Evolutionary conservation across 768 basidiomycete species (phyloP).

Genomic region (Lentinula guzmanii): DNA sequence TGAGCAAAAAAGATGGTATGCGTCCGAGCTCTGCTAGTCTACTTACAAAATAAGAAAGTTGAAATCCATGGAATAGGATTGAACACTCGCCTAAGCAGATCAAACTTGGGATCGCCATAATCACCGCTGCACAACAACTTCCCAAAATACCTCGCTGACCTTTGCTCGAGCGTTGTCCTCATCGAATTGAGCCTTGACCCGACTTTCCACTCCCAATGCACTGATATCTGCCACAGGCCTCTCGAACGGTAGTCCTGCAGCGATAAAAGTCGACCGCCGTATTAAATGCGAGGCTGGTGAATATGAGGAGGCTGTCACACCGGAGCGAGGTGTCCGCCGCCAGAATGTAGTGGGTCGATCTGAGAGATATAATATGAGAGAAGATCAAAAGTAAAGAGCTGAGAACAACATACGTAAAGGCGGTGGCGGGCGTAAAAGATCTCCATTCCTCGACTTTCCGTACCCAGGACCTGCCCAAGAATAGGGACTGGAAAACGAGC

Average conservation of each 20-base stretch:
- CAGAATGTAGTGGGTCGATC: slow-evolving; percentile 83
- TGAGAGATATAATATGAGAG: slow-evolving; percentile 17
- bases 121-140: slow-evolving; percentile 6
- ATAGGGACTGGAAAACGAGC: slow-evolving; percentile 19
- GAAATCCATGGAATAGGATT: background rate
- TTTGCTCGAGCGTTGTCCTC: slow-evolving; percentile 3
- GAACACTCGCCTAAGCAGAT: background rate
- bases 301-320: slow-evolving; percentile 64
- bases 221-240: slow-evolving; percentile 55
- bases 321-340: slow-evolving; percentile 67
- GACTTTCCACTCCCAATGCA: slow-evolving; percentile 56
- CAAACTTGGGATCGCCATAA: background rate
- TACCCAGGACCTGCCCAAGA: slow-evolving; percentile 20
- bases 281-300: slow-evolving; percentile 70
- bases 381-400: slow-evolving; percentile 9
- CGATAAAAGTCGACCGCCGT: slow-evolving; percentile 73
- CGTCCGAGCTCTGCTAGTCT: too few relatives aligned
- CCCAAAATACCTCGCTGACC: slow-evolving; percentile 7
- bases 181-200: slow-evolving; percentile 25
- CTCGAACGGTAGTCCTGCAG: slow-evolving; percentile 67
- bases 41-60: too few relatives aligned
- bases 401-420: slow-evolving; percentile 45
- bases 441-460: slow-evolving; percentile 29
- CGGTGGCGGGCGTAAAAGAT: slow-evolving; percentile 55
- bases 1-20: too few relatives aligned